phyloP scores from a whole-genome alignment of 345 rosid genomes.

The Hibiscus syriacus region DNA sequence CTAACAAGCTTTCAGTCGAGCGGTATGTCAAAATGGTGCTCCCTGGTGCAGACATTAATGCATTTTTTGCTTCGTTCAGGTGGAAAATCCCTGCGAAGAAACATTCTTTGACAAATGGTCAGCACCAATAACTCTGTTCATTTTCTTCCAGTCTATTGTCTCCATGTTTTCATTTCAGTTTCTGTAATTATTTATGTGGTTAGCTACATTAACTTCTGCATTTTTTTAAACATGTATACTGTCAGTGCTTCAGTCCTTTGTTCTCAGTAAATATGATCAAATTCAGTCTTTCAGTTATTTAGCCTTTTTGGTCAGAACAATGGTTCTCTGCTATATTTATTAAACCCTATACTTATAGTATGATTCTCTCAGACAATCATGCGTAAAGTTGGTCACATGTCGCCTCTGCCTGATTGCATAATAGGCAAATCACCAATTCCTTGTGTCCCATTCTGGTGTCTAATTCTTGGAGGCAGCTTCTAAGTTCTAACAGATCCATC shows the following conservation, averaged over 20 bases:
- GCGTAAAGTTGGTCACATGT: neutral
- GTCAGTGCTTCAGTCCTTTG: neutral
- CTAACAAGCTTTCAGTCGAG: constrained; percentile 15
- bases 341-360: neutral
- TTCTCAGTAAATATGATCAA: neutral
- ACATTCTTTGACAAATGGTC: constrained; percentile 25
- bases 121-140: constrained; percentile 17
- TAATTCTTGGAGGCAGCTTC: neutral
- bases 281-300: neutral
- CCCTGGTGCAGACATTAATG: constrained; percentile 7
- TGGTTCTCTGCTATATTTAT: neutral
- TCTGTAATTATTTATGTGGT: neutral
- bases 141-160: neutral
- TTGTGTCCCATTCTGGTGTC: neutral
- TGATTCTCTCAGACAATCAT: neutral
- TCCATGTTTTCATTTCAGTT: neutral
- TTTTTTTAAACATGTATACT: neutral
- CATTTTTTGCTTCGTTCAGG: constrained; percentile 15
- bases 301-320: neutral
- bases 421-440: neutral
- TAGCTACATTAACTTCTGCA: no score
- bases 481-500: neutral
- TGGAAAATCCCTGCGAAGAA: constrained; percentile 12
- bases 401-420: neutral
- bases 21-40: neutral